phyloP scores from a whole-genome alignment of 2,329 filamentous ascomycete genomes.

The Metarhizium album region DNA sequence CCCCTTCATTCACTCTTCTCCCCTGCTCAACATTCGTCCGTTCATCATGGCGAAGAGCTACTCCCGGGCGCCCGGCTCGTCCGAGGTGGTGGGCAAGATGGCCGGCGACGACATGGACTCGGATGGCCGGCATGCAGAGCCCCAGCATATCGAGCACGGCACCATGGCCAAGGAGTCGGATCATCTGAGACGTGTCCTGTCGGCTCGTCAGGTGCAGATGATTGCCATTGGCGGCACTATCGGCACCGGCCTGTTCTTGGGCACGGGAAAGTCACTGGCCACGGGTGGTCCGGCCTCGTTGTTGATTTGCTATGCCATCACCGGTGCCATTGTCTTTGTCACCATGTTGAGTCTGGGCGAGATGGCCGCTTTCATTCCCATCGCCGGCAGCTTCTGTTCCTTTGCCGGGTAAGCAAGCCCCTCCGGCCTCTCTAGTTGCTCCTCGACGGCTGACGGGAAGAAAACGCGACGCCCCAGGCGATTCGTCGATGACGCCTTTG shows the following conservation, averaged over 20 bases:
- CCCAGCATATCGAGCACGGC: conserved; percentile 1
- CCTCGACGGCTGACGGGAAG: too few relatives aligned
- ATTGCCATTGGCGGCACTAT: conserved; percentile 52
- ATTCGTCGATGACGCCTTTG: conserved; percentile 42
- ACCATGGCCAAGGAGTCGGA: conserved; percentile 21
- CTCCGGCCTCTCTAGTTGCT: not conserved
- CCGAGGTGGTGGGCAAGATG: not conserved
- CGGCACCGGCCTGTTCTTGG: conserved; percentile 51
- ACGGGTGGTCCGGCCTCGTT: conserved; percentile 50
- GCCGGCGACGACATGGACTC: not conserved
- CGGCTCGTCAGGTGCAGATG: conserved; percentile 56
- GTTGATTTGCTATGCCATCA: conserved; percentile 45
- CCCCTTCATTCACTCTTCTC: not conserved
- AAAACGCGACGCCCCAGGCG: too few relatives aligned
- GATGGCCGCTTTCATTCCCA: conserved; percentile 42
- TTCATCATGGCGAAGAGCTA: not conserved
- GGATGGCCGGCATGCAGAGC: not conserved
- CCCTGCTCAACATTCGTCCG: too few relatives aligned
- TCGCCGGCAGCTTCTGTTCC: conserved; percentile 47
- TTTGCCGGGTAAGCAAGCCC: conserved; percentile 24
- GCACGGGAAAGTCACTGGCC: conserved; percentile 48
- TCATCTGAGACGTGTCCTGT: conserved; percentile 42
- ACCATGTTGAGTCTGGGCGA: conserved; percentile 50
- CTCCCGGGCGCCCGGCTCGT: not conserved
- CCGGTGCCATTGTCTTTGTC: conserved; percentile 45